phyloP scores from a whole-genome alignment of 306 rosid genomes.

The Quercus alba region DNA sequence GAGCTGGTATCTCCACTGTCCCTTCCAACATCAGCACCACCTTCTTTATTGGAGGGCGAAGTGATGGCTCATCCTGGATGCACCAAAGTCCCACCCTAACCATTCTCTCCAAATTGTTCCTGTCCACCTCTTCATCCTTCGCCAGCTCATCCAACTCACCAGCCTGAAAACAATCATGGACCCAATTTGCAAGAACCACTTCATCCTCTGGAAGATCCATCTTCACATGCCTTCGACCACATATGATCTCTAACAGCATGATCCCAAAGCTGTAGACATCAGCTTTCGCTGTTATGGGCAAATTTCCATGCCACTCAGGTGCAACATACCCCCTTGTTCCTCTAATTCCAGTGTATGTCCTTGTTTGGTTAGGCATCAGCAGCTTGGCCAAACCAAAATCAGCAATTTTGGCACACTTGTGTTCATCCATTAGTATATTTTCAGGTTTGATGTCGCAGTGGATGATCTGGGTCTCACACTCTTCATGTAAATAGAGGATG shows the following conservation, averaged over 20 bases:
- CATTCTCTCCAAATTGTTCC: constrained; percentile 7
- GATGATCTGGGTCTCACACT: constrained; percentile 39
- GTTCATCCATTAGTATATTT: constrained; percentile 36
- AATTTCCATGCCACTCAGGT: constrained; percentile 35
- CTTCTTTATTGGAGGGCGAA: constrained; percentile 32
- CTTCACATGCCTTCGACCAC: constrained; percentile 21
- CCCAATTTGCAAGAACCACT: constrained; percentile 23
- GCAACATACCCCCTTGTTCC: constrained; percentile 41
- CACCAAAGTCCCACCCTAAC: constrained; percentile 36
- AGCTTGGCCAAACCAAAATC: constrained; percentile 43
- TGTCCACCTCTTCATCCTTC: constrained; percentile 9
- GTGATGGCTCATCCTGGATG: constrained; percentile 19
- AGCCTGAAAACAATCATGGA: constrained; percentile 16
- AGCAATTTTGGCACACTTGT: constrained; percentile 22
- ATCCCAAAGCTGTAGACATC: constrained; percentile 42
- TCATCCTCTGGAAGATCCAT: constrained; percentile 13
- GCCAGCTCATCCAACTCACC: constrained; percentile 10
- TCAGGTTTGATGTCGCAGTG: constrained; percentile 41
- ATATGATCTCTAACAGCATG: constrained; percentile 34
- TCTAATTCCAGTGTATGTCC: constrained; percentile 30
- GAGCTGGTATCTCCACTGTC: constrained; percentile 22
- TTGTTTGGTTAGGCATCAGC: constrained; percentile 24
- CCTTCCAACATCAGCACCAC: constrained; percentile 40
- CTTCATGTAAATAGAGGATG: constrained; percentile 37
- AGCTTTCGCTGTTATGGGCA: constrained; percentile 24